Evolutionary conservation across 2,329 filamentous ascomycete genomes (phyloP).

Genomic region (Aspergillus tamarii): DNA sequence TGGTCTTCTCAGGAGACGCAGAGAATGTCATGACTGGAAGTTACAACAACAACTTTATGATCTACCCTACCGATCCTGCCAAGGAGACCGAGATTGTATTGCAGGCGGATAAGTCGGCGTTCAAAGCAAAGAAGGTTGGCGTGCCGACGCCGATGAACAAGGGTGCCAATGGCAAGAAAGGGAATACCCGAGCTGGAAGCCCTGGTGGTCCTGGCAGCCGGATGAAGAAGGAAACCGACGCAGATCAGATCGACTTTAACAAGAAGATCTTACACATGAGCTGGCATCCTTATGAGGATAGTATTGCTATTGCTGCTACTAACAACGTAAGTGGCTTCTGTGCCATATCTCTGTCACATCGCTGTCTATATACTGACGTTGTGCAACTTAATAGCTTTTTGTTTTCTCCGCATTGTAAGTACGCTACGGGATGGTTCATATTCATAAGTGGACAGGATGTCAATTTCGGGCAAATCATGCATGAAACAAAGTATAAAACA

Average conservation of each 20-base stretch:
- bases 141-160: conserved; percentile 97
- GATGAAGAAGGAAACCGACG: conserved; percentile 99
- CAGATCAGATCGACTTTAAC: conserved; percentile 99
- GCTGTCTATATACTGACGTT: conserved; percentile 19
- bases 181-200: conserved; percentile 82
- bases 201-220: conserved; percentile 85
- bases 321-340: conserved; percentile 82
- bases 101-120: conserved; percentile 97
- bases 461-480: conserved; percentile 11
- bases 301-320: conserved; percentile 97
- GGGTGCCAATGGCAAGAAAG: conserved; percentile 73
- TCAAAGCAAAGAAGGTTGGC: conserved; percentile 99
- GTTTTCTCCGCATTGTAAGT: conserved; percentile 73
- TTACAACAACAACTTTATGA: conserved; percentile 99
- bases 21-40: conserved; percentile 99
- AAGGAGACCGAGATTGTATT: conserved; percentile 97
- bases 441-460: conserved; percentile 29
- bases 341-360: background rate
- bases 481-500: conserved; percentile 19
- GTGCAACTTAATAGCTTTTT: conserved; percentile 60
- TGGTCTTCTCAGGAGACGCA: conserved; percentile 96
- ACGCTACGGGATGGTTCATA: conserved; percentile 22
- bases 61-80: conserved; percentile 93
- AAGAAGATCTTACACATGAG: conserved; percentile 99
- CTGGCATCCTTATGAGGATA: conserved; percentile 99